A percentile compares a stretch with the other conserved stretches of the same genome.
Conservation (phyloP, 768 basidiomycete genomes). For the Termitomyces sp. region DNA sequence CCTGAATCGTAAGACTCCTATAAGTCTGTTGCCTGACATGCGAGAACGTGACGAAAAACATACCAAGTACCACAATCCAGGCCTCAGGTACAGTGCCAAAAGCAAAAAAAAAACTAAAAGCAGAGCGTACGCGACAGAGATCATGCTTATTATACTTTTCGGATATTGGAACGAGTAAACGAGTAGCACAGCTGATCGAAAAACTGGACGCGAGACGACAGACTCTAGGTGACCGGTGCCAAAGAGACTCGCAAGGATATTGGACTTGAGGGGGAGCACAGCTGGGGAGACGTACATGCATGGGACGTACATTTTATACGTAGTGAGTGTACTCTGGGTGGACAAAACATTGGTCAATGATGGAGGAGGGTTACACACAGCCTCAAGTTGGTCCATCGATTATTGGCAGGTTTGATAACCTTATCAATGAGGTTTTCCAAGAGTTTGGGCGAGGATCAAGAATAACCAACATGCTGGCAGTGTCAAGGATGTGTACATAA, state of each 20-base stretch:
- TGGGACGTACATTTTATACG: slow-evolving; percentile 3
- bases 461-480: too few relatives aligned
- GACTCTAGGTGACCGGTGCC: slow-evolving; percentile 18
- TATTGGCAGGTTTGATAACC: not conserved
- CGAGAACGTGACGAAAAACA: not conserved
- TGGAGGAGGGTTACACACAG: not conserved
- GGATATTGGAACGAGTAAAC: not conserved
- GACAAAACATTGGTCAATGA: not conserved
- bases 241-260: slow-evolving; percentile 9
- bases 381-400: not conserved
- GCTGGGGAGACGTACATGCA: slow-evolving; percentile 6
- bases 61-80: slow-evolving; percentile 10
- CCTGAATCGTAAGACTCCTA: not conserved
- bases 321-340: not conserved
- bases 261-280: slow-evolving; percentile 12
- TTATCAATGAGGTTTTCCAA: not conserved
- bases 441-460: too few relatives aligned
- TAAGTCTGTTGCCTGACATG: not conserved
- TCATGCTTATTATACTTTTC: slow-evolving; percentile 1
- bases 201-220: not conserved
- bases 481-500: not conserved
- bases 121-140: slow-evolving; percentile 11
- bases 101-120: slow-evolving; percentile 6
- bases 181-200: slow-evolving; percentile 10
- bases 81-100: slow-evolving; percentile 5